Evolutionary conservation across 1,284 basidiomycete genomes (phyloP).

Genomic region (Ceratobasidium sp.): DNA sequence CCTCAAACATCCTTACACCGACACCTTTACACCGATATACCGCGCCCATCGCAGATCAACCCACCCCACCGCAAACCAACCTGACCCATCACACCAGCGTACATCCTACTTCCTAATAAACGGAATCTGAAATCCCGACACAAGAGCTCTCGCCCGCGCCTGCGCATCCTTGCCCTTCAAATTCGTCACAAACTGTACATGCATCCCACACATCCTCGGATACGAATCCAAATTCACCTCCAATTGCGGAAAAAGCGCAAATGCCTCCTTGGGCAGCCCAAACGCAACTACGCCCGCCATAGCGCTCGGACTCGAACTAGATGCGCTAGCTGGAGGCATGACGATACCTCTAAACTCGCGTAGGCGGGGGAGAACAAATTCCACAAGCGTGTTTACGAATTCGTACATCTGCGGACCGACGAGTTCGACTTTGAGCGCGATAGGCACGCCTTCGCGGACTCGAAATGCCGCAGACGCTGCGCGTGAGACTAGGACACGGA

Average conservation of each 20-base stretch:
- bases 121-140: constrained; percentile 92
- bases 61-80: too few species aligned
- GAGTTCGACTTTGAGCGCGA: constrained; percentile 91
- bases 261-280: constrained; percentile 86
- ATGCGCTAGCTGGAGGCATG: constrained; percentile 75
- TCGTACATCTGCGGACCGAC: constrained; percentile 94
- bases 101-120: constrained; percentile 65
- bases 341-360: constrained; percentile 90
- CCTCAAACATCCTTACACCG: background rate
- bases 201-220: constrained; percentile 87
- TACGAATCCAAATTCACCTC: constrained; percentile 94
- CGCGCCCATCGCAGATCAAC: too few species aligned
- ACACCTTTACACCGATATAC: too few species aligned
- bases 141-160: constrained; percentile 83
- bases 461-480: constrained; percentile 73
- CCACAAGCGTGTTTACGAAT: constrained; percentile 89
- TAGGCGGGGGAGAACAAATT: constrained; percentile 94
- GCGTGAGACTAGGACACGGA: constrained; percentile 74
- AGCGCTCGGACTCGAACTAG: constrained; percentile 77
- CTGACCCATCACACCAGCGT: background rate
- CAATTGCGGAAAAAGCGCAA: constrained; percentile 90
- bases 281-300: constrained; percentile 91
- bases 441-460: constrained; percentile 84
- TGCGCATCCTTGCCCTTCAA: constrained; percentile 87
- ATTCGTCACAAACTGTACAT: constrained; percentile 92